Percentiles rank a stretch among this genome's conserved stretches.
phyloP scores from a whole-genome alignment of 164 flowering plant species.

The Aristolochia contorta region DNA sequence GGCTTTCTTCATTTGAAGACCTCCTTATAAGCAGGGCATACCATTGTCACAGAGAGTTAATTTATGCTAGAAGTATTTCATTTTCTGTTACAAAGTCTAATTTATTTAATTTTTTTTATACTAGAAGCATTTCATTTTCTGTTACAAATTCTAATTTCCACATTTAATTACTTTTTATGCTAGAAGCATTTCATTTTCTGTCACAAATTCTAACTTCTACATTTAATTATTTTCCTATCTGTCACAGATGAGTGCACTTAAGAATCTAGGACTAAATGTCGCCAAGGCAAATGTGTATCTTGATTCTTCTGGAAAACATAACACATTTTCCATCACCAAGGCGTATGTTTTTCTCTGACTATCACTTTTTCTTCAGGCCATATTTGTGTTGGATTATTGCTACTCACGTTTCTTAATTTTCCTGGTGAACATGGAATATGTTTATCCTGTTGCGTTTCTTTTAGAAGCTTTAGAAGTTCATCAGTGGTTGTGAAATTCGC shows the following conservation, averaged over 20 bases:
- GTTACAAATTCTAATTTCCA: too few relatives aligned
- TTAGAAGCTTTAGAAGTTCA: slow-evolving; percentile 3
- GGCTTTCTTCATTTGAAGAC: too few relatives aligned
- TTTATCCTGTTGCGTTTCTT: not conserved
- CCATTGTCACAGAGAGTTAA: too few relatives aligned
- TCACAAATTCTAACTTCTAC: not conserved
- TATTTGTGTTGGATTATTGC: not conserved
- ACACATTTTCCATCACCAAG: slow-evolving; percentile 79
- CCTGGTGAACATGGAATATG: not conserved
- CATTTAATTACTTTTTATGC: too few relatives aligned
- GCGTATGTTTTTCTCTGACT: slow-evolving; percentile 42
- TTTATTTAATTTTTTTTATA: too few relatives aligned
- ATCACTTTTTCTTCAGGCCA: not conserved
- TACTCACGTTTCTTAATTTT: not conserved
- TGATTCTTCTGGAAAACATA: slow-evolving; percentile 98
- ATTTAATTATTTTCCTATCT: not conserved
- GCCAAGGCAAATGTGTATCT: slow-evolving; percentile 86
- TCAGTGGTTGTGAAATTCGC: slow-evolving; percentile 16
- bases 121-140: too few relatives aligned
- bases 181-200: too few relatives aligned
- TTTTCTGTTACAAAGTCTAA: too few relatives aligned
- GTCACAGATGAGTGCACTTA: slow-evolving; percentile 86
- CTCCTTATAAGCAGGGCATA: too few relatives aligned
- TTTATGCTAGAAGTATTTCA: too few relatives aligned
- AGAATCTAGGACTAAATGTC: slow-evolving; percentile 88